Base-by-base conservation (phyloP, 2,329 filamentous ascomycete species). In the Paraphaeosphaeria sporulosa region DNA sequence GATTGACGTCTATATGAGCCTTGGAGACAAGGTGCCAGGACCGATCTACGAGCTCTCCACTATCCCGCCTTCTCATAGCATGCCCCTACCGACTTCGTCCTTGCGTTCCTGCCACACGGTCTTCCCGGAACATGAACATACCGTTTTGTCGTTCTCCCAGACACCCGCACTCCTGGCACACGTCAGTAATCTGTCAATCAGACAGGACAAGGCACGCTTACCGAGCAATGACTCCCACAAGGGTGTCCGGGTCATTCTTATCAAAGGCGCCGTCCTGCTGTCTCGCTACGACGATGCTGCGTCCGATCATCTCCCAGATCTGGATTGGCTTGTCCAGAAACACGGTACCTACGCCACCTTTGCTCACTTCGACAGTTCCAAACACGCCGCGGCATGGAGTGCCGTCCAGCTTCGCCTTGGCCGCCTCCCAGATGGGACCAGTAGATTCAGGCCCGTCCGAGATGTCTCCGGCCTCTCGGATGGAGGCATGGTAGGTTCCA, bases 111-210 rank as follows among this genome's bases (percentile, higher is more conserved):
- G 91, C 95, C 95, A 99, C 12, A 99, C 87, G 58, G 94, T 98
- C 87, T 98, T 98, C 4, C 95, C 95, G 40, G 93, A 96, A 79
- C 95, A 99, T 50, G 93, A 97, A 78, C 95, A 99, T 6, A 99
- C 94, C 48, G 92, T 97, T 85, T 98, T 99, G 76, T 97, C 93
- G 71, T 99, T 76, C 78, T 97, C 94, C 95, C 95, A 99, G 63
- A 97, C 90, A n/a, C 95, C 95, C 17, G 95, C 94, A 78, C 94
- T 97, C 74, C 95, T 85, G 34, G 15, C 38, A n/a, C 25, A 57
- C 21, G 54, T 61, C 54, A 61, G 58, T 19, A 56, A 56, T 4
- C 44, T 59, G 51, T 34, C 50, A 38, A 19, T 12, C 17, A n/a
- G 15, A 52, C 36, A 12, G 15, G 34, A 36, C 38, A 19, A 43